Percentiles rank a stretch among this genome's conserved stretches.
Conservation (phyloP, 1,139 yeast species). For the Sugiyamaella sp. region DNA sequence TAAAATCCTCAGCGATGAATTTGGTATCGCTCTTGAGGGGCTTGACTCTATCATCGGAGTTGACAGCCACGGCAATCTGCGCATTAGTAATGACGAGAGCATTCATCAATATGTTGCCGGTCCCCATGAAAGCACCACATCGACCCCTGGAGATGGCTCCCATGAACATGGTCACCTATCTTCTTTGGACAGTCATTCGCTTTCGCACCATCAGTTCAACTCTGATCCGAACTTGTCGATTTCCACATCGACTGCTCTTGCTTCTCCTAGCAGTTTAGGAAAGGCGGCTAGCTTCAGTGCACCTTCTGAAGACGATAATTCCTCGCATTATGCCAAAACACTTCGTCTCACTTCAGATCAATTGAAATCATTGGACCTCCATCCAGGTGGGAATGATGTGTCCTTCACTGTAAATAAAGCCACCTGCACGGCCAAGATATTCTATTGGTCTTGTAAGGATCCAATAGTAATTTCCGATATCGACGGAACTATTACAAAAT, state of each 20-base stretch:
- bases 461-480: conserved; percentile 97
- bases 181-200: conserved; percentile 19
- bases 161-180: background rate
- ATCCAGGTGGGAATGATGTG: conserved; percentile 77
- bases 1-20: conserved; percentile 69
- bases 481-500: conserved; percentile 97
- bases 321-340: conserved; percentile 68
- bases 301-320: conserved; percentile 21
- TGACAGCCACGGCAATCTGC: conserved; percentile 73
- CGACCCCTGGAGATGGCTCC: conserved; percentile 19
- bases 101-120: conserved; percentile 5
- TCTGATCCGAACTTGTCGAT: conserved; percentile 24
- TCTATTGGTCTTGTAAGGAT: conserved; percentile 78
- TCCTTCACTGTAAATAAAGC: conserved; percentile 81
- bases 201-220: conserved; percentile 25
- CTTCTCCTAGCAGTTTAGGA: background rate
- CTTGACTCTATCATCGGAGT: conserved; percentile 54
- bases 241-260: background rate
- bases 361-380: conserved; percentile 68
- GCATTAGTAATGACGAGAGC: conserved; percentile 51
- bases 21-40: conserved; percentile 53
- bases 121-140: conserved; percentile 11
- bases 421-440: conserved; percentile 69
- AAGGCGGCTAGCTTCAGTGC: conserved; percentile 10
- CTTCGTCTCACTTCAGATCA: conserved; percentile 91